A percentile compares a stretch with the other conserved stretches of the same genome.
Conservation (phyloP, 2,329 filamentous ascomycete genomes). For the Amphichorda felina region DNA sequence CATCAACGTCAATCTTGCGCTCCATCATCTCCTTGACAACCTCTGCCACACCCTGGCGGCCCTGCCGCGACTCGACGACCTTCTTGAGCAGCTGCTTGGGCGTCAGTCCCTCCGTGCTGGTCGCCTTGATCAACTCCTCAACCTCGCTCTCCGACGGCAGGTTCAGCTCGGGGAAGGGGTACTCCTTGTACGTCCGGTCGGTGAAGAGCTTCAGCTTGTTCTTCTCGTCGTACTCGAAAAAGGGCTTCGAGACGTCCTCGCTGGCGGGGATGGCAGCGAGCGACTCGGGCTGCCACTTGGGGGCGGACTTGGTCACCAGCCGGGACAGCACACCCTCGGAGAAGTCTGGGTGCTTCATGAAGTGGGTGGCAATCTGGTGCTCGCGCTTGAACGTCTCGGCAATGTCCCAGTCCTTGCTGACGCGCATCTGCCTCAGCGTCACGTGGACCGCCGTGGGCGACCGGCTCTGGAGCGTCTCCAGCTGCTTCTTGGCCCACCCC, state of each 20-base stretch:
- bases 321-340: constrained; percentile 78
- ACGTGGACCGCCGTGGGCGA: constrained; percentile 85
- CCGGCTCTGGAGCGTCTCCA: constrained; percentile 61
- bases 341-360: constrained; percentile 90
- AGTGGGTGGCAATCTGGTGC: constrained; percentile 69
- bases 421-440: constrained; percentile 68
- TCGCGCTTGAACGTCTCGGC: constrained; percentile 76
- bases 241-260: constrained; percentile 47
- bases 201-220: constrained; percentile 49
- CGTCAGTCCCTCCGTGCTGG: constrained; percentile 10
- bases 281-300: constrained; percentile 65
- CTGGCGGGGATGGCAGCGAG: constrained; percentile 52
- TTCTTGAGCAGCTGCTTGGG: constrained; percentile 48
- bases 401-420: constrained; percentile 68
- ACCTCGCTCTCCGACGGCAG: constrained; percentile 62
- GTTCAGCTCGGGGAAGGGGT: constrained; percentile 60
- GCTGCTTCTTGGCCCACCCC: constrained; percentile 69
- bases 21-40: constrained; percentile 57
- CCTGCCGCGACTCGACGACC: constrained; percentile 45
- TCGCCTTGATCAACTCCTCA: constrained; percentile 23
- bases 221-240: constrained; percentile 46
- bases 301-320: constrained; percentile 58
- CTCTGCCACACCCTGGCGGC: constrained; percentile 57
- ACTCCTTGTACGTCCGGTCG: constrained; percentile 51
- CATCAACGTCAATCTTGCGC: constrained; percentile 44